Base-by-base conservation (phyloP, 257 asterid genomes). In the Prunella vulgaris region DNA sequence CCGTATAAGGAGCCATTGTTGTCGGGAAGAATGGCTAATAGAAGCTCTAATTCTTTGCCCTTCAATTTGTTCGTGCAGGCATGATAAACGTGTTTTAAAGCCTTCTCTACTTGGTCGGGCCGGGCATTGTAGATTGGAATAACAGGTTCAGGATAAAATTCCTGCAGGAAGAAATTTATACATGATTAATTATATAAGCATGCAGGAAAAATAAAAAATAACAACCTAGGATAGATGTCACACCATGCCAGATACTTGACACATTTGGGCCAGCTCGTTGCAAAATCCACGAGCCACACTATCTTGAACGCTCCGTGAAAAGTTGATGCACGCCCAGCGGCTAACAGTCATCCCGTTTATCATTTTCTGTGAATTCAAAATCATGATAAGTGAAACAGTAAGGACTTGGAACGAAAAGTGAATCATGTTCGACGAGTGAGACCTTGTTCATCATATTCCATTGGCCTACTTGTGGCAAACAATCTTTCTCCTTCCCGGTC, bases 401-500 rank as follows among this genome's bases (percentile, higher is more conserved):
- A 10, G 51, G 22, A n/a, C 58, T 5, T 42, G 30, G 42, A 46
- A 24, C 25, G 2, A 57, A 30, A 21, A 59, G 20, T 7, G 44
- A 57, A 27, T 59, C 1, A 68, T 52, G 51, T 37, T 24, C 13
- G 20, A 56, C 10, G 37, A 56, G 37, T 27, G 20, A 71, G 30
- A 95, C 99, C 99, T 95, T 95, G 72, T 95, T 95, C 94, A 89
- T 85, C 99, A 92, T 95, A 66, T 95, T 95, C 99, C 99, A 95
- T 71, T 95, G 99, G 74, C 99, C 99, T 20, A 95, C 97, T 73
- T 95, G 99, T 12, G 98, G 99, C 70, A 95, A 68, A 70, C 99
- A 95, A 63, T 95, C 97, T 76, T 88, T 95, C 76, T 95, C 99
- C 78, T 89, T 95, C 30, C 99, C 99, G 0, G 84, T 84, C 70